Conservation (phyloP, 179 eudicot species). For the Corrigiola litoralis region DNA sequence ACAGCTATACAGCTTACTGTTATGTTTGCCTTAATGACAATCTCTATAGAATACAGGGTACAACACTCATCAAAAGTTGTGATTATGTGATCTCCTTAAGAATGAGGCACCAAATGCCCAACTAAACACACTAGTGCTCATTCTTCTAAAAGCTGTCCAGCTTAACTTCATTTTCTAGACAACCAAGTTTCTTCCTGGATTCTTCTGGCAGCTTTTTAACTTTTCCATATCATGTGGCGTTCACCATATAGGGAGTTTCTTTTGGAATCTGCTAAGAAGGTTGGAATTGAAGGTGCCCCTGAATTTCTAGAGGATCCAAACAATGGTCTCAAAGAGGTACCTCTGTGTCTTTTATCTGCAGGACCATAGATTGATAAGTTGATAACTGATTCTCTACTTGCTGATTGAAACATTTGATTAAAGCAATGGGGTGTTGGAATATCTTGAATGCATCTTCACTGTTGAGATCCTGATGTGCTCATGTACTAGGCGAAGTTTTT, state of each 20-base stretch:
- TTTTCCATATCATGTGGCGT: not conserved
- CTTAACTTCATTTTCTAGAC: not conserved
- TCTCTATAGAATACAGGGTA: too few relatives aligned
- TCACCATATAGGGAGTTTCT: slow-evolving; percentile 65
- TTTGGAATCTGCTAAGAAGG: slow-evolving; percentile 66
- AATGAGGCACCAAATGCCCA: not conserved
- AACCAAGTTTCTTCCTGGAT: not conserved
- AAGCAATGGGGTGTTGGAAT: not conserved
- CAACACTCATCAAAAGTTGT: too few relatives aligned
- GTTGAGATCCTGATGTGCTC: not conserved
- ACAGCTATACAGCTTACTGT: too few relatives aligned
- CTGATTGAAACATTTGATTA: not conserved
- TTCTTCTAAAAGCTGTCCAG: not conserved
- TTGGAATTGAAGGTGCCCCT: slow-evolving; percentile 80
- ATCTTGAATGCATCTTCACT: not conserved
- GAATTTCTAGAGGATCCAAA: slow-evolving; percentile 76
- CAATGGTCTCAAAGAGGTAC: slow-evolving; percentile 78
- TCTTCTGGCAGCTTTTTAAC: not conserved
- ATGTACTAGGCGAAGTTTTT: not conserved
- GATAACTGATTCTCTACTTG: too few relatives aligned
- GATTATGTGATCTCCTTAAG: not conserved
- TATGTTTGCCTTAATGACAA: too few relatives aligned
- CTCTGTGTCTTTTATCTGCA: not conserved
- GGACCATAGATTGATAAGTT: not conserved
- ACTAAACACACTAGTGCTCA: too few relatives aligned